Evolutionary conservation across 2,329 filamentous ascomycete species (phyloP).

Genomic region (Thelonectria blattea): DNA sequence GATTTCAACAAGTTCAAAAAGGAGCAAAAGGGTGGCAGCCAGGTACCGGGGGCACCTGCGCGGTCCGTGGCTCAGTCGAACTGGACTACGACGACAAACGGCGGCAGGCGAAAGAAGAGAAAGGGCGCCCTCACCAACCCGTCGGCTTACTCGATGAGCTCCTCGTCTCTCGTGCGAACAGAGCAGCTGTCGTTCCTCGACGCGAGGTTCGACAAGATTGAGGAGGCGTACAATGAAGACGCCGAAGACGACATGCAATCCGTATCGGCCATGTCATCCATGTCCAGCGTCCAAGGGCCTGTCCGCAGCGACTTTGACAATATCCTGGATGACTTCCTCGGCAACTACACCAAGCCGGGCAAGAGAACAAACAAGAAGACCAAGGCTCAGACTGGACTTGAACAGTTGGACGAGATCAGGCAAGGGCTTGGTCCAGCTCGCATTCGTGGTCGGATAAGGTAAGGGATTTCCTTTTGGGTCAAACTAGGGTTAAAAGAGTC

Average conservation of each 20-base stretch:
- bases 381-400: conserved; percentile 79
- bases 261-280: conserved; percentile 65
- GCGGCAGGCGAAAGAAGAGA: conserved; percentile 87
- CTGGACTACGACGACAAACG: conserved; percentile 78
- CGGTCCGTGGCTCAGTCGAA: conserved; percentile 72
- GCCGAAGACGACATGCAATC: conserved; percentile 59
- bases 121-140: conserved; percentile 91
- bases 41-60: conserved; percentile 49
- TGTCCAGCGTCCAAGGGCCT: conserved; percentile 71
- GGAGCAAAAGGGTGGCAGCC: conserved; percentile 61
- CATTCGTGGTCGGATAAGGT: conserved; percentile 48
- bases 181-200: conserved; percentile 87
- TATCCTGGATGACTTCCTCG: conserved; percentile 93
- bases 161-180: conserved; percentile 83
- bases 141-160: conserved; percentile 90
- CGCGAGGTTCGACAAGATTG: conserved; percentile 87
- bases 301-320: conserved; percentile 81
- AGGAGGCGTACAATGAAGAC: conserved; percentile 72
- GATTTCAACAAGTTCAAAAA: conserved; percentile 96
- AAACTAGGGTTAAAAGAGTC: conserved; percentile 8
- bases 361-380: conserved; percentile 82
- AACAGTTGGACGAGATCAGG: conserved; percentile 90
- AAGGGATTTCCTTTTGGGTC: conserved; percentile 3
- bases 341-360: conserved; percentile 71
- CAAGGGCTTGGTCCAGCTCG: conserved; percentile 78